Base-by-base conservation (phyloP, 495 filamentous ascomycete genomes). In the Hypoxylon crocopeplum region DNA sequence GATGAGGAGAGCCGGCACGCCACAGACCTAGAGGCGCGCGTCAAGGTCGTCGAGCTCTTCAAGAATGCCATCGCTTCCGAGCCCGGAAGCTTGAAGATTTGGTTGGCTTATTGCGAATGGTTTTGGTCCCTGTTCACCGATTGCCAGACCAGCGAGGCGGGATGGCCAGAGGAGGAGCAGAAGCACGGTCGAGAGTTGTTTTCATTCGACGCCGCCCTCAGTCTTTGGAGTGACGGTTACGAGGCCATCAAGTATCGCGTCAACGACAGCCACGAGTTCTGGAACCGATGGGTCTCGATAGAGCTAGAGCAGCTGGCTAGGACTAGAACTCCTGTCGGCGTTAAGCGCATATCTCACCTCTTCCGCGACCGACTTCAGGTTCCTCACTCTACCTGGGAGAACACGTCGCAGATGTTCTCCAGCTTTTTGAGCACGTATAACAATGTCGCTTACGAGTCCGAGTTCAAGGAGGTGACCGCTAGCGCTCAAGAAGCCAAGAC, bases 71-170 rank as follows among this genome's bases (percentile, higher is more conserved):
- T 94, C 24, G 76, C 82, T 50, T 91, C 93, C 58, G 93, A 98
- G 68, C 85, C 88, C 36, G 86, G 83, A 48, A 97, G 93, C 64
- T 82, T 88, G 27, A 90, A 87, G 68, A 79, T 98, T 12, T 98
- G 95, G 93, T 79, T 86, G 50, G 82, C 88, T 15, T 97, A 96
- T 72, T 93, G 89, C 56, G 87, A 96, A 62, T 97, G 88, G 79
- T 83, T 96, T 56, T 84, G 88, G 66, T 86, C 86, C 15, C 82
- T 96, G 6, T 89, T 91, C 62, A 81, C 84, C 21, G 81, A 84
- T 67, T 85, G 82, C 48, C 82, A 86, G 64, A 72, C 76, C 27
- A 77, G 84, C 68, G 77, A 81, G 36, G 76, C 82, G 25, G 74
- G 74, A 24, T 94, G 90, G 88, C 75, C 86, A 7, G 84, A 87